A percentile compares a stretch with the other conserved stretches of the same genome.
phyloP scores from a whole-genome alignment of 441 rosid species.

The Corymbia calophylla region DNA sequence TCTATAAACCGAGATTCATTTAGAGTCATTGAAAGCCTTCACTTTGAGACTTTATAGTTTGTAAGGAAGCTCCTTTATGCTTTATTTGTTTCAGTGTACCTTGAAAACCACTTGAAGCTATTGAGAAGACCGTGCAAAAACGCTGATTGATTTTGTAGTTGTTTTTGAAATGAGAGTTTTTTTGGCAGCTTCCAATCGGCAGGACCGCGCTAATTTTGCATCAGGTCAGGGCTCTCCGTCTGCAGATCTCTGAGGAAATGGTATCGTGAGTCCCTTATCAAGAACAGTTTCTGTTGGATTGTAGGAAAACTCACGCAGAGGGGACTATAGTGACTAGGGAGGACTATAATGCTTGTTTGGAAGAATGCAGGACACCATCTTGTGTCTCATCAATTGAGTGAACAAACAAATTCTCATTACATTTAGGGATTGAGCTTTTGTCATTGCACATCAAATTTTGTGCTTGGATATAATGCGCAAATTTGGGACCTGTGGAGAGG shows the following conservation, averaged over 20 bases:
- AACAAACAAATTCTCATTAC: background rate
- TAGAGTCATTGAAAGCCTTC: background rate
- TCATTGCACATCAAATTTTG: background rate
- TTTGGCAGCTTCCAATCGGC: background rate
- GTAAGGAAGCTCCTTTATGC: background rate
- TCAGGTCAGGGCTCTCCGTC: background rate
- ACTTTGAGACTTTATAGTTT: background rate
- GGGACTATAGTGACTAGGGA: background rate
- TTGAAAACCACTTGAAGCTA: background rate
- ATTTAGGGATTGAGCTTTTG: background rate
- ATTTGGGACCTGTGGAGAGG: background rate
- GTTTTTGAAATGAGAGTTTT: background rate
- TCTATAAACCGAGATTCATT: background rate
- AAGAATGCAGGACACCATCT: background rate
- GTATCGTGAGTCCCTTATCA: background rate
- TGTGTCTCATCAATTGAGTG: background rate
- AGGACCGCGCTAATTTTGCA: background rate
- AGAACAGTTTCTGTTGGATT: background rate
- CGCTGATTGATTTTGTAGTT: background rate
- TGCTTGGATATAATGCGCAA: too few relatives aligned
- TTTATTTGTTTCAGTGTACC: background rate
- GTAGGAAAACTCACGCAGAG: background rate
- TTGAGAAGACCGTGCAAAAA: background rate
- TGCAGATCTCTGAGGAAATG: background rate
- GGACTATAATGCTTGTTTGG: background rate